Base-by-base conservation (phyloP, 169 alveolate genomes). In the Eimeria zaria region DNA sequence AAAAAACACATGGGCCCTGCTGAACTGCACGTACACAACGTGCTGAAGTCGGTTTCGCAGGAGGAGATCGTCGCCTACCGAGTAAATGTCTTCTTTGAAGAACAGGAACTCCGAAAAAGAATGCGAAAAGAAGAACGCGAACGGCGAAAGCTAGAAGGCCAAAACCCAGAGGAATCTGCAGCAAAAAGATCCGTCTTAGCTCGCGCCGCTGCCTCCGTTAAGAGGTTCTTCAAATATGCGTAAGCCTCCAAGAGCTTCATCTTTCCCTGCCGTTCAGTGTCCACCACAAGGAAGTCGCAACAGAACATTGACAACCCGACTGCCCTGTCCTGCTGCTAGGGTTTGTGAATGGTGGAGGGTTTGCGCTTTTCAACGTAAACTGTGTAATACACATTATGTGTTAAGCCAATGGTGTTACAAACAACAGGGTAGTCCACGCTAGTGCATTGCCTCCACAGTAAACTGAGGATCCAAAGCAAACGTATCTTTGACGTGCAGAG, bases 61-160 rank as follows among this genome's bases (percentile, higher is more conserved):
- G 96, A 92, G 51, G 96, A 92, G 36, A 87, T 92, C 64, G 87
- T 81, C 18, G 96, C 96, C 1, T 92, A 92, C 84, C 80, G 78
- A 48, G 96, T 92, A 0, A 58, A 81, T 2, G 96, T 92, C 74
- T 92, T 80, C 73, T 92, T 78, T 73, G 96, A 92, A 81, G 96
- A 92, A 24, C 55, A 81, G 64, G 78, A 84, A 36, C 39, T 84
- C 20, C 74, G 92, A 7, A 84, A 58, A 44, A 36, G 36, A 58
- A 84, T 58, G 78, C 0, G 53, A 39, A 6, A 58, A 60, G 92
- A 84, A 12, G 92, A 53, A 53, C 89, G 64, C 69, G 89, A 46
- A 27, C 53, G 62, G 53, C 69, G 89, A 36, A 81, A 53, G 71
- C 71, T 51, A 20, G 89, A 53, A 51, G 46, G 53, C 11, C 89